Conservation (phyloP, 257 asterid species). For the Przewalskia tangutica region DNA sequence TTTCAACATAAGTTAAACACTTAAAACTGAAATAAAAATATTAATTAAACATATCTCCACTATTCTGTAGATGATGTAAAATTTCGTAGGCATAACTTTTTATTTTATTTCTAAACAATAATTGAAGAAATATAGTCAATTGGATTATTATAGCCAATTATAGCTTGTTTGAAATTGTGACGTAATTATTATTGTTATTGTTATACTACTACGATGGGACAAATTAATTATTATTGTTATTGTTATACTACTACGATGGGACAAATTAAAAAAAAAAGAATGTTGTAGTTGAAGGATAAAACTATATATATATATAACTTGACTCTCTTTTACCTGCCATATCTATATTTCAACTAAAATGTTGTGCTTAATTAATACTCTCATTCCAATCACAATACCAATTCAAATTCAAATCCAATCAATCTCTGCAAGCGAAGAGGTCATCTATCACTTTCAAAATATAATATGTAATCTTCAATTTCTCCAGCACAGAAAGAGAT, state of each 20-base stretch:
- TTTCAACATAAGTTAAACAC: background rate
- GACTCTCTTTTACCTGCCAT: background rate
- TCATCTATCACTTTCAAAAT: slow-evolving; percentile 15
- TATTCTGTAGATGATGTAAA: background rate
- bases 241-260: too few relatives aligned
- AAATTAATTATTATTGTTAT: background rate
- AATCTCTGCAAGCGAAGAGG: slow-evolving; percentile 15
- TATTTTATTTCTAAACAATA: background rate
- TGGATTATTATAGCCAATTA: background rate
- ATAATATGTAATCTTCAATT: background rate
- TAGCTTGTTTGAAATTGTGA: background rate
- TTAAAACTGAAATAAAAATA: background rate
- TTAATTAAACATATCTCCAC: background rate
- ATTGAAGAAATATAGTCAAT: background rate
- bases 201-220: too few relatives aligned
- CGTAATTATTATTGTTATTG: background rate
- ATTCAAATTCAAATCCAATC: background rate
- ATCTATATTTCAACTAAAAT: background rate
- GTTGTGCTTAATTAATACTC: background rate
- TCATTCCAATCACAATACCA: background rate
- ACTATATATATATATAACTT: background rate
- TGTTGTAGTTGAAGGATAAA: background rate
- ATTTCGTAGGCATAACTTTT: background rate
- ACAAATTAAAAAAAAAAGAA: background rate
- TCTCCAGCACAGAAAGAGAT: slow-evolving; percentile 16